These are phyloP conservation scores for Trichoderma oligosporum DNA, from an alignment of 2,329 filamentous ascomycete species.

Conservation along the genomic window DNA sequence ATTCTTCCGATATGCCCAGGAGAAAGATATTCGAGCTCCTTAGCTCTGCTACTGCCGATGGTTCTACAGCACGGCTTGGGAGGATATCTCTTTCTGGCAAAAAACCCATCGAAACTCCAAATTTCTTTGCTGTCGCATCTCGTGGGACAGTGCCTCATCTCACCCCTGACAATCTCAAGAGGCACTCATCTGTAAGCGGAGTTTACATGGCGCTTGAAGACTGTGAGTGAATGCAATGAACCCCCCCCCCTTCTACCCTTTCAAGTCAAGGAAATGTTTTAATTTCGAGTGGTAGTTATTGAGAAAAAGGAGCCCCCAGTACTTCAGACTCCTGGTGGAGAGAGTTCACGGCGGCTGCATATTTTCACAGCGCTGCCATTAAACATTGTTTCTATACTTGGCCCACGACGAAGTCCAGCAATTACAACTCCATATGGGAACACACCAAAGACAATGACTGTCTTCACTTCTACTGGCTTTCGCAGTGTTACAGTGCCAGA, in stretches of 20 bases:
- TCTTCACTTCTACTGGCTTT: slow-evolving; percentile 87
- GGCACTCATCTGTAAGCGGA: slow-evolving; percentile 61
- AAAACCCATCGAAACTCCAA: slow-evolving; percentile 72
- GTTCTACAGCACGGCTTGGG: slow-evolving; percentile 60
- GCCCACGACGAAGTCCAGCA: slow-evolving; percentile 72
- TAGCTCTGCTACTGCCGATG: slow-evolving; percentile 38
- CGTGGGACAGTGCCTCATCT: slow-evolving; percentile 83
- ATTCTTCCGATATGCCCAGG: slow-evolving; percentile 25
- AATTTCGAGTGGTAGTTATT: slow-evolving; percentile 43
- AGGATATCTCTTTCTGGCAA: slow-evolving; percentile 59
- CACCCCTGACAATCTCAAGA: slow-evolving; percentile 74
- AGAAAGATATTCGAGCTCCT: slow-evolving; percentile 45
- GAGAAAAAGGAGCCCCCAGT: slow-evolving; percentile 52
- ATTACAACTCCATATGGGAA: slow-evolving; percentile 69
- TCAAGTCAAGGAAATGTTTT: neutral
- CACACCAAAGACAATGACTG: slow-evolving; percentile 64
- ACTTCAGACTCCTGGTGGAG: slow-evolving; percentile 37
- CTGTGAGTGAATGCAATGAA: slow-evolving; percentile 71
- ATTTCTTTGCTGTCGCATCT: slow-evolving; percentile 75
- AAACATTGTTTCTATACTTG: slow-evolving; percentile 65
- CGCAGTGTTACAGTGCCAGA: slow-evolving; percentile 63
- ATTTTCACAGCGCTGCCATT: slow-evolving; percentile 71
- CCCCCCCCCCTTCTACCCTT: neutral
- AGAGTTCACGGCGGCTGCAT: slow-evolving; percentile 58
- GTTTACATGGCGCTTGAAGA: slow-evolving; percentile 86